Conservation (phyloP, 2,329 filamentous ascomycete genomes). For the Stemphylium beticola region DNA sequence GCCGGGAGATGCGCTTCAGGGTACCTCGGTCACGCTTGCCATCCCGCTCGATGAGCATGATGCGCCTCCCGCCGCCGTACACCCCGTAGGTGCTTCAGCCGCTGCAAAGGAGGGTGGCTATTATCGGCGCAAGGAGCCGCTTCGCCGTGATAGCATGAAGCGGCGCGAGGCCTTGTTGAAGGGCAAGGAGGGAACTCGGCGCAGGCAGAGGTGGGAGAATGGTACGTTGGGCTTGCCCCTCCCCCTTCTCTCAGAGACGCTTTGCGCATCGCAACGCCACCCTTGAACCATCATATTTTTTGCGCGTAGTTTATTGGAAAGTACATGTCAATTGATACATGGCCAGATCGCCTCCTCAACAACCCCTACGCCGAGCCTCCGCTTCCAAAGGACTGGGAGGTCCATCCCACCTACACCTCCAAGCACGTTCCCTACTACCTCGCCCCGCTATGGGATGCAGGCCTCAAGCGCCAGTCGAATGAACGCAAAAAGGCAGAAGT, state of each 20-base stretch:
- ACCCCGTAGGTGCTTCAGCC: slow-evolving; percentile 36
- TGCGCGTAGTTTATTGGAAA: not conserved
- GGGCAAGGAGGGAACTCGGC: slow-evolving; percentile 87
- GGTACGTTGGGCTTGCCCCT: slow-evolving; percentile 57
- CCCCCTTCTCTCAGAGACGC: slow-evolving; percentile 14
- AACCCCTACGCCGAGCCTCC: slow-evolving; percentile 89
- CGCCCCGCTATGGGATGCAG: slow-evolving; percentile 81
- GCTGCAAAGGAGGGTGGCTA: slow-evolving; percentile 54
- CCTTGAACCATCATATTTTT: not conserved
- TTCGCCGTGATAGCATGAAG: slow-evolving; percentile 67
- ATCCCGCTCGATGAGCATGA: slow-evolving; percentile 74
- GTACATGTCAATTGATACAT: slow-evolving; percentile 9
- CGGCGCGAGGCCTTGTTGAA: slow-evolving; percentile 78
- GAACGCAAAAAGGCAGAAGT: slow-evolving; percentile 42
- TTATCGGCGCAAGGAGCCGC: slow-evolving; percentile 60
- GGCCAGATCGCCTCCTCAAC: slow-evolving; percentile 77
- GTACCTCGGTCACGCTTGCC: slow-evolving; percentile 68
- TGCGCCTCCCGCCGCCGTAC: slow-evolving; percentile 29
- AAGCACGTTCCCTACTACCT: slow-evolving; percentile 86
- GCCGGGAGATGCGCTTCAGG: slow-evolving; percentile 46
- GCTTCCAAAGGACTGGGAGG: slow-evolving; percentile 79
- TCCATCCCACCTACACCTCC: slow-evolving; percentile 79
- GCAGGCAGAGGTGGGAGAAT: slow-evolving; percentile 93
- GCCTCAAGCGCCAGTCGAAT: slow-evolving; percentile 55
- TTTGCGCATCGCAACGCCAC: slow-evolving; percentile 5